These are phyloP conservation scores for Fraxinus anomala DNA, from an alignment of 257 asterid species.

Conservation along the genomic window DNA sequence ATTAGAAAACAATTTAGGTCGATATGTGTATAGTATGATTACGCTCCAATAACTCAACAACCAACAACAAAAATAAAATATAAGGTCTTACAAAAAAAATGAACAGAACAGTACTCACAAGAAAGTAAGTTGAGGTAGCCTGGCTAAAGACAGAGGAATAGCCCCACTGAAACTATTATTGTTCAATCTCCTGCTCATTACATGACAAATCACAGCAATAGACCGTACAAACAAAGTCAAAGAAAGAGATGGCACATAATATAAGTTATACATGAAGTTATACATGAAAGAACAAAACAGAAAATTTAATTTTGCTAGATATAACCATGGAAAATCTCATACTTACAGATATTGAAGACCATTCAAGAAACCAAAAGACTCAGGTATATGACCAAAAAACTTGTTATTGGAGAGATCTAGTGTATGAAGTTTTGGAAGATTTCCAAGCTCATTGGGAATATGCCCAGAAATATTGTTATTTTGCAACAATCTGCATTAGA, in stretches of 20 bases:
- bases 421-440: conserved; percentile 73
- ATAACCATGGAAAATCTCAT: too few species aligned
- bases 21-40: too few species aligned
- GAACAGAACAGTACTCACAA: conserved; percentile 62
- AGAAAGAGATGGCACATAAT: conserved; percentile 19
- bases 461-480: conserved; percentile 82
- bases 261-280: not conserved
- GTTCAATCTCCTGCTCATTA: conserved; percentile 82
- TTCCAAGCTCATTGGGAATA: conserved; percentile 78
- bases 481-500: conserved; percentile 63
- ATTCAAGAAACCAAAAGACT: conserved; percentile 59
- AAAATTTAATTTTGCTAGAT: too few species aligned
- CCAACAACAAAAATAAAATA: conserved; percentile 22
- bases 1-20: too few species aligned
- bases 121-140: conserved; percentile 89
- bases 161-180: conserved; percentile 90
- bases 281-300: not conserved
- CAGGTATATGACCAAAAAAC: conserved; percentile 67
- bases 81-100: conserved; percentile 18
- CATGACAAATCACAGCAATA: conserved; percentile 48
- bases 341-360: conserved; percentile 82
- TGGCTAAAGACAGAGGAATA: conserved; percentile 75
- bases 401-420: conserved; percentile 85
- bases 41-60: too few species aligned
- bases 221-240: conserved; percentile 36